Percentiles rank a stretch among this genome's conserved stretches.
phyloP scores from a whole-genome alignment of 345 rosid species.

The Arabidopsis arenosa region DNA sequence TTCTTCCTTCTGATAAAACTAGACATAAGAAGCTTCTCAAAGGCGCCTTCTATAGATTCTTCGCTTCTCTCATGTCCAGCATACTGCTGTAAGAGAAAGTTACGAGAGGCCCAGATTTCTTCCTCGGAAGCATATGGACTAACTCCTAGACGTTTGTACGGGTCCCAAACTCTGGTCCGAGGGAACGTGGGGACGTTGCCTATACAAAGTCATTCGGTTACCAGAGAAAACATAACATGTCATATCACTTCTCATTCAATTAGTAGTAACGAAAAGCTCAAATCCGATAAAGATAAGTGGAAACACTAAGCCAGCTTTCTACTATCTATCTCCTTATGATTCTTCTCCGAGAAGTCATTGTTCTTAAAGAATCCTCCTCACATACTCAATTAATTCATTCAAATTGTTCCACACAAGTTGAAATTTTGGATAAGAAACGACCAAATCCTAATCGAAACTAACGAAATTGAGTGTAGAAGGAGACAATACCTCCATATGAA shows the following conservation, averaged over 20 bases:
- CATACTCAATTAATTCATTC: not conserved
- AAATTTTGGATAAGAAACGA: conserved; percentile 1
- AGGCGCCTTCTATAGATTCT: conserved; percentile 94
- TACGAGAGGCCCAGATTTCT: conserved; percentile 96
- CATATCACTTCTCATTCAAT: not conserved
- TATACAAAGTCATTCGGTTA: conserved; percentile 31
- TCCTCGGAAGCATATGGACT: conserved; percentile 88
- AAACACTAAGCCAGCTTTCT: not conserved
- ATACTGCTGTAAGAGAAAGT: conserved; percentile 87
- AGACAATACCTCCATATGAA: conserved; percentile 69
- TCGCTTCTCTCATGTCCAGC: conserved; percentile 91
- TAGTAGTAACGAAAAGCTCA: not conserved
- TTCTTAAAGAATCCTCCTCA: not conserved
- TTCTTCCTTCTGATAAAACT: conserved; percentile 84
- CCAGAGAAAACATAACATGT: not conserved
- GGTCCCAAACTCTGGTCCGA: conserved; percentile 82
- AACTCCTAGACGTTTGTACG: conserved; percentile 82
- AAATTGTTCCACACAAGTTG: conserved; percentile 20
- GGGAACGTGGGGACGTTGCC: conserved; percentile 76
- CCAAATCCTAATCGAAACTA: not conserved
- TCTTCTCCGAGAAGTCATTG: not conserved
- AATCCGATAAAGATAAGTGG: not conserved
- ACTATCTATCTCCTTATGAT: not conserved
- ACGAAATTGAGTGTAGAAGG: not conserved
- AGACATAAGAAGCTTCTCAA: conserved; percentile 85